These are phyloP conservation scores for Xylariaceae sp. DNA, from an alignment of 2,329 filamentous ascomycete genomes.

Conservation along the genomic window DNA sequence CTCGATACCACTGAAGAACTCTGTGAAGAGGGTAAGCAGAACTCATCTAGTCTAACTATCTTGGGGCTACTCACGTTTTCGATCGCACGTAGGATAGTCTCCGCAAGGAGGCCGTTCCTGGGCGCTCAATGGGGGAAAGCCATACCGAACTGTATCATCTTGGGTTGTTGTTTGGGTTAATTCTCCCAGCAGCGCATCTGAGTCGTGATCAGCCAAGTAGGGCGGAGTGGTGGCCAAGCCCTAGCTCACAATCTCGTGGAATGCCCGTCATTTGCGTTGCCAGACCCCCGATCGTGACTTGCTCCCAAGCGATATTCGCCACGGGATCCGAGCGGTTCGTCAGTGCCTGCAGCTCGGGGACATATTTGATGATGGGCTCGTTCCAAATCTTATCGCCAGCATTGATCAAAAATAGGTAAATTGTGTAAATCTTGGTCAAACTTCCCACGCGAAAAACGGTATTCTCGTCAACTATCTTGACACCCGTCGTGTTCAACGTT, in stretches of 20 bases:
- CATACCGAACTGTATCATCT: constrained; percentile 35
- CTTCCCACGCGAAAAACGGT: constrained; percentile 53
- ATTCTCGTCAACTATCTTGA: constrained; percentile 46
- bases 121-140: constrained; percentile 40
- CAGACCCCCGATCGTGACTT: constrained; percentile 41
- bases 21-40: constrained; percentile 26
- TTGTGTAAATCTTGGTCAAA: constrained; percentile 51
- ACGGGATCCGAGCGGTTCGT: constrained; percentile 36
- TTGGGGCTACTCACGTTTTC: constrained; percentile 35
- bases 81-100: constrained; percentile 36
- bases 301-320: constrained; percentile 39
- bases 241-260: constrained; percentile 36
- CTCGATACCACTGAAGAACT: constrained; percentile 40
- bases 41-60: background rate
- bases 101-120: constrained; percentile 39
- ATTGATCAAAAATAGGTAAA: constrained; percentile 44
- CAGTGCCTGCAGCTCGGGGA: constrained; percentile 36
- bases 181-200: constrained; percentile 41
- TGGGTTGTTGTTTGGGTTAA: constrained; percentile 36
- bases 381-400: constrained; percentile 40
- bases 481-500: constrained; percentile 39
- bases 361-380: constrained; percentile 42
- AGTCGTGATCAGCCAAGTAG: background rate
- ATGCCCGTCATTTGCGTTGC: constrained; percentile 39
- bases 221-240: background rate